phyloP scores from a whole-genome alignment of 2,329 filamentous ascomycete genomes.

The Cadophora luteo-olivacea region DNA sequence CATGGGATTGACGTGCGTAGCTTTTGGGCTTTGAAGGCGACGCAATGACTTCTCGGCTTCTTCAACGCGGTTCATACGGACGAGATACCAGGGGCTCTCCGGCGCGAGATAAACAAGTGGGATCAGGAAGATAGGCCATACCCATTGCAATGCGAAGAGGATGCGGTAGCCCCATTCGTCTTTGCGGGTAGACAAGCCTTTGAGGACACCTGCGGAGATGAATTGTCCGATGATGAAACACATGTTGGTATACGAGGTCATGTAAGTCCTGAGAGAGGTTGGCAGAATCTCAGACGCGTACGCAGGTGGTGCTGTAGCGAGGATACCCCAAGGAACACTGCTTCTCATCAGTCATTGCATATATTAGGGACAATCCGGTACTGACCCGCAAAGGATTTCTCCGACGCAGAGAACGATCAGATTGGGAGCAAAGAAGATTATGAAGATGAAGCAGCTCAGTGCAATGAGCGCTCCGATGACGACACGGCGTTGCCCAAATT shows the following conservation, averaged over 20 bases:
- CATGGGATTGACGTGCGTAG: conserved; percentile 25
- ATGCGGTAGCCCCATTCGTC: no score
- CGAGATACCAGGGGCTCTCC: conserved; percentile 25
- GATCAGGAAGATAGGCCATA: no score
- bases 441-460: conserved; percentile 52
- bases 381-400: conserved; percentile 51
- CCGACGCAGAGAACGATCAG: conserved; percentile 52
- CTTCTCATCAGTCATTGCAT: no score
- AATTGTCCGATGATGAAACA: conserved; percentile 34
- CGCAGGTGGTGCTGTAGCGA: conserved; percentile 51
- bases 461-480: conserved; percentile 51
- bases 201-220: no score
- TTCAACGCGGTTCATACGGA: conserved; percentile 50
- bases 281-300: conserved; percentile 52
- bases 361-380: no score
- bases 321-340: conserved; percentile 55
- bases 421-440: conserved; percentile 55
- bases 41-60: conserved; percentile 52
- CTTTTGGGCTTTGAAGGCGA: conserved; percentile 41
- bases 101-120: no score
- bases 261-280: conserved; percentile 49
- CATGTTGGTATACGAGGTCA: conserved; percentile 53
- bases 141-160: no score
- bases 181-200: no score
- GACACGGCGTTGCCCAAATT: conserved; percentile 54